These are phyloP conservation scores for Marsdenia floribunda DNA, from an alignment of 257 asterid genomes.

Conservation along the genomic window DNA sequence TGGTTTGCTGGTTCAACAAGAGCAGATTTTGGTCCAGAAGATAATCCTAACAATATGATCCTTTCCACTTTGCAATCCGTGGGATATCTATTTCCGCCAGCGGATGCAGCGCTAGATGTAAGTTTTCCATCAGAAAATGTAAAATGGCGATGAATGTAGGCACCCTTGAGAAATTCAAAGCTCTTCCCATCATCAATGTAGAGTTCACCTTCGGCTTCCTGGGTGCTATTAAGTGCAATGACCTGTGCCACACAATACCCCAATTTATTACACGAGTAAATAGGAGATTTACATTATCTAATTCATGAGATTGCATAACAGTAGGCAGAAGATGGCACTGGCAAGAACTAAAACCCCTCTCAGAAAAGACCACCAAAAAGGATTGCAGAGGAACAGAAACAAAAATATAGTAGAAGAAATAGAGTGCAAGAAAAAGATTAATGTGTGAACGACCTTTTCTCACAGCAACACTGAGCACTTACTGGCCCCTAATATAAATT, in stretches of 20 bases:
- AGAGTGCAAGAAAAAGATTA: not conserved
- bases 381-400: not conserved
- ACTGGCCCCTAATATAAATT: not conserved
- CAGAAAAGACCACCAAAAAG: not conserved
- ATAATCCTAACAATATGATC: slow-evolving; percentile 57
- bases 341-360: not conserved
- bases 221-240: slow-evolving; percentile 75
- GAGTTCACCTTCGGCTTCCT: slow-evolving; percentile 88
- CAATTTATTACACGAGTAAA: not conserved
- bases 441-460: not conserved
- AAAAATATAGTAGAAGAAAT: not conserved
- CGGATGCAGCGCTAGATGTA: slow-evolving; percentile 40
- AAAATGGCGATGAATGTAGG: slow-evolving; percentile 68
- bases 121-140: slow-evolving; percentile 56
- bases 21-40: slow-evolving; percentile 50
- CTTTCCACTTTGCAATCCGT: slow-evolving; percentile 63
- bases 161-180: slow-evolving; percentile 67
- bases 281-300: not conserved
- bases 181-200: slow-evolving; percentile 91
- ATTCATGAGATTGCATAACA: not conserved
- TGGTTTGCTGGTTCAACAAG: slow-evolving; percentile 53
- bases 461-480: not conserved
- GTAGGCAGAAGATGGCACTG: not conserved
- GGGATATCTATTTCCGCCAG: slow-evolving; percentile 30
- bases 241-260: slow-evolving; percentile 43